Conservation (phyloP, 2,329 filamentous ascomycete species). For the Coniochaeta sp. region DNA sequence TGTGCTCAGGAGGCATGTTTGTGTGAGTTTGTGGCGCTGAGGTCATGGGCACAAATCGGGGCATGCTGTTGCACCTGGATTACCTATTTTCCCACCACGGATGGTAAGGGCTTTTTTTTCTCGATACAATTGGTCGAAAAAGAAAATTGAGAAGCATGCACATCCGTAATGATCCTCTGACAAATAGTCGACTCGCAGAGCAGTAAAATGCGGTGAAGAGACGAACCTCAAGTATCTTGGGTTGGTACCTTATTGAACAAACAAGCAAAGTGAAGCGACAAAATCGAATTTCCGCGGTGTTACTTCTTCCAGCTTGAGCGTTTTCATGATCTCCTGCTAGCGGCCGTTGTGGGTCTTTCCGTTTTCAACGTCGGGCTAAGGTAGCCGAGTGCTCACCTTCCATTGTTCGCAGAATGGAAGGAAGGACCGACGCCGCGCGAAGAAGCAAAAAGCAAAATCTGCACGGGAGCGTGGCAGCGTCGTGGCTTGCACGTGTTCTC, state of each 20-base stretch:
- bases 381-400: not conserved
- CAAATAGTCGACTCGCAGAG: no score
- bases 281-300: no score
- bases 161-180: no score
- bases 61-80: not conserved
- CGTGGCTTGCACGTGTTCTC: conserved; percentile 2
- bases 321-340: not conserved
- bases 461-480: not conserved
- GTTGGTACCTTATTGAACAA: no score
- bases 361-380: not conserved
- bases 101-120: no score
- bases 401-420: not conserved
- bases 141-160: no score
- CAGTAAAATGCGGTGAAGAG: no score
- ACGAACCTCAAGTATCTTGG: no score
- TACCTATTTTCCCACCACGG: no score
- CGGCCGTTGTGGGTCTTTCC: not conserved
- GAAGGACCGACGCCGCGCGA: not conserved
- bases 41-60: not conserved
- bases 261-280: no score
- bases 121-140: no score
- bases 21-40: not conserved
- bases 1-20: not conserved
- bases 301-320: not conserved
- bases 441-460: not conserved